These are phyloP conservation scores for Daldinia caldariorum DNA, from an alignment of 495 filamentous ascomycete genomes.

Conservation along the genomic window DNA sequence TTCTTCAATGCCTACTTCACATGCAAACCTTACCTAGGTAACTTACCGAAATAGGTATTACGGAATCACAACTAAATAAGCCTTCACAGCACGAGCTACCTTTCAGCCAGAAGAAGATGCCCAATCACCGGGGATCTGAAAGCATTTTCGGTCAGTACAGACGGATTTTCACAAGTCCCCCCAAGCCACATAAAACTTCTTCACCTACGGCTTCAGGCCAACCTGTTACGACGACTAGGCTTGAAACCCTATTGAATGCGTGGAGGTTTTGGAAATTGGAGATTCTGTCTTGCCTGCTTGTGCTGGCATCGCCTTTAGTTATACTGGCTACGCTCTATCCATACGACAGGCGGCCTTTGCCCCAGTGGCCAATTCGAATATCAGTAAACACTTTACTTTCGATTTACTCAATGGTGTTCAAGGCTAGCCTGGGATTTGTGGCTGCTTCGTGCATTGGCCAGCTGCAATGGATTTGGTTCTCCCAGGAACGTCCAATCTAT, in stretches of 20 bases:
- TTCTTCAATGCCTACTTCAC: too few relatives aligned
- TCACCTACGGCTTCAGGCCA: not conserved
- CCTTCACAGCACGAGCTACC: not conserved
- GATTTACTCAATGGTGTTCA: not conserved
- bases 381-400: not conserved
- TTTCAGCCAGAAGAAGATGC: not conserved
- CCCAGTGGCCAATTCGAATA: not conserved
- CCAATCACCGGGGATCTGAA: not conserved
- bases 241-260: not conserved
- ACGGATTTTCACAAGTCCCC: not conserved
- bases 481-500: not conserved
- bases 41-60: not conserved
- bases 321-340: not conserved
- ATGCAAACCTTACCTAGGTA: too few relatives aligned
- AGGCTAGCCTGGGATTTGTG: not conserved
- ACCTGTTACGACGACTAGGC: not conserved
- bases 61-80: not conserved
- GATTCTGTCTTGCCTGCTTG: not conserved
- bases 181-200: not conserved
- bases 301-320: not conserved
- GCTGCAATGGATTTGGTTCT: not conserved
- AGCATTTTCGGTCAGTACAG: not conserved
- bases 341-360: not conserved
- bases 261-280: not conserved
- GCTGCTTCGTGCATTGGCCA: not conserved